phyloP scores from a whole-genome alignment of 108 stramenopile genomes.

The Craspedostauros australis region DNA sequence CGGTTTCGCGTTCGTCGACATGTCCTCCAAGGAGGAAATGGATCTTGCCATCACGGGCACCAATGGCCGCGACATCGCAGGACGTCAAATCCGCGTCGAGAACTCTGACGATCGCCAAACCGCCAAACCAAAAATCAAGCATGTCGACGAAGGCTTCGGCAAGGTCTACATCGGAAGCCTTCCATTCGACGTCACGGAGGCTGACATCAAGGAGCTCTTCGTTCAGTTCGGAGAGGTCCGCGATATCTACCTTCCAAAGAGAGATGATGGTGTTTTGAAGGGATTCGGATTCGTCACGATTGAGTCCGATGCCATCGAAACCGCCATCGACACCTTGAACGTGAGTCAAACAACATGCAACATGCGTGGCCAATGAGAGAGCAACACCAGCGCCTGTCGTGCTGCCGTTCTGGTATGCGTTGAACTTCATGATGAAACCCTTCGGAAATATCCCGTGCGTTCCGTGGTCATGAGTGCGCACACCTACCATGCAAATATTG shows the following conservation, averaged over 20 bases:
- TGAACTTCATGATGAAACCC: no score
- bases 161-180: slow-evolving; percentile 84
- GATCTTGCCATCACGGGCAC: slow-evolving; percentile 49
- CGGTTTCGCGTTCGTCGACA: slow-evolving; percentile 88
- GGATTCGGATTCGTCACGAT: slow-evolving; percentile 85
- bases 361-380: no score
- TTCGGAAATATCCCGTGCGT: no score
- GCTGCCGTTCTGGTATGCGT: no score
- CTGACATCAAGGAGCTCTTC: slow-evolving; percentile 58
- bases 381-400: no score
- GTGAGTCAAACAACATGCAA: no score
- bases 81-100: slow-evolving; percentile 51
- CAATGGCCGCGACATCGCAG: slow-evolving; percentile 42
- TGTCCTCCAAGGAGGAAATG: slow-evolving; percentile 56
- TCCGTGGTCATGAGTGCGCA: background rate
- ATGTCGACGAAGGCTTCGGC: slow-evolving; percentile 9
- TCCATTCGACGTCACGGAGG: slow-evolving; percentile 44
- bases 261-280: slow-evolving; percentile 36
- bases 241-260: slow-evolving; percentile 44
- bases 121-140: background rate
- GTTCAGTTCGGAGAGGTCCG: slow-evolving; percentile 30
- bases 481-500: background rate
- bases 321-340: slow-evolving; percentile 39
- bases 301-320: slow-evolving; percentile 32
- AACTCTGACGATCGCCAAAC: background rate